Conservation (phyloP, 257 asterid species). For the Solanum bulbocastanum region DNA sequence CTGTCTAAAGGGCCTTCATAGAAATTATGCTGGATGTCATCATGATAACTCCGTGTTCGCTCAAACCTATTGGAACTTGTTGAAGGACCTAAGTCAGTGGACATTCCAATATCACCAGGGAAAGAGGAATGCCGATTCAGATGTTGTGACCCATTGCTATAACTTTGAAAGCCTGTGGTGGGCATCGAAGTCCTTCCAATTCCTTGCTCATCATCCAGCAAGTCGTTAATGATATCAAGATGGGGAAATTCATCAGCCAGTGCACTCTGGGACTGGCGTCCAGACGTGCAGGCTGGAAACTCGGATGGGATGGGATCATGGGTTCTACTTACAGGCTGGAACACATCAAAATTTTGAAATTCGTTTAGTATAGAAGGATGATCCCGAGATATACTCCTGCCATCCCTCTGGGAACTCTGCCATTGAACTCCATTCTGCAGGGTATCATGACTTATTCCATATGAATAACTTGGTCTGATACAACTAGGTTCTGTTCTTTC, state of each 20-base stretch:
- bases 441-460: constrained; percentile 40
- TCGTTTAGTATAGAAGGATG: constrained; percentile 23
- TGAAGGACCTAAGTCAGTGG: constrained; percentile 29
- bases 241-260: constrained; percentile 44
- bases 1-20: constrained; percentile 35
- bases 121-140: constrained; percentile 44
- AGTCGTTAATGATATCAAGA: constrained; percentile 70
- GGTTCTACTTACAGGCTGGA: constrained; percentile 31
- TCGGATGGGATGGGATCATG: constrained; percentile 44
- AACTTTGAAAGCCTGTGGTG: constrained; percentile 31
- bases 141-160: constrained; percentile 38
- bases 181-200: constrained; percentile 22
- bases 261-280: constrained; percentile 33
- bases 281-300: constrained; percentile 48
- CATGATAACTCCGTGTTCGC: constrained; percentile 38
- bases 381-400: constrained; percentile 24
- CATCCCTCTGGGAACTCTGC: constrained; percentile 47
- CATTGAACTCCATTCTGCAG: constrained; percentile 39
- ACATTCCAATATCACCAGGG: constrained; percentile 47
- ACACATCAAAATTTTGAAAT: constrained; percentile 31
- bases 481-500: constrained; percentile 43
- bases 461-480: constrained; percentile 35
- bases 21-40: constrained; percentile 37
- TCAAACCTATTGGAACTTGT: constrained; percentile 46
- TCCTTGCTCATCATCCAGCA: constrained; percentile 75